These are phyloP conservation scores for Paraphoma chrysanthemicola DNA, from an alignment of 2,329 filamentous ascomycete species.

Conservation along the genomic window DNA sequence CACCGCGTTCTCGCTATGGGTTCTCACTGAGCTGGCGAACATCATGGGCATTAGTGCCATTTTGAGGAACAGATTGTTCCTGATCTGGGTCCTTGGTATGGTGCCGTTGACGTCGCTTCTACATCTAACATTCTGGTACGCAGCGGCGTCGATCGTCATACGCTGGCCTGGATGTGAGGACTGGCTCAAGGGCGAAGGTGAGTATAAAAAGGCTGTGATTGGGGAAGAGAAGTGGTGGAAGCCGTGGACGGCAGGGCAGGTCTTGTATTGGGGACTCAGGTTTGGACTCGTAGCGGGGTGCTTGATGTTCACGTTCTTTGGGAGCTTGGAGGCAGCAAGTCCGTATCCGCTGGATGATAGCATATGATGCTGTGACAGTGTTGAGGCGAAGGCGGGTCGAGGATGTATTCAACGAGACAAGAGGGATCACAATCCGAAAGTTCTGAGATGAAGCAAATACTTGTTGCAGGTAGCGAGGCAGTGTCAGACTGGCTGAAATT, in stretches of 20 bases:
- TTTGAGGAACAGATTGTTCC: constrained; percentile 24
- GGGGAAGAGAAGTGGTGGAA: constrained; percentile 4
- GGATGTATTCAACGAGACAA: background rate
- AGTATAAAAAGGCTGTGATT: background rate
- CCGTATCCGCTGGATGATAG: constrained; percentile 9
- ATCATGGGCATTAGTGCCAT: constrained; percentile 27
- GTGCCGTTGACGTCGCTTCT: constrained; percentile 22
- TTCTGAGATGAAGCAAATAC: background rate
- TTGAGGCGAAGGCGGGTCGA: no score
- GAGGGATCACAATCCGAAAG: no score
- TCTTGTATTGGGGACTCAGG: constrained; percentile 16
- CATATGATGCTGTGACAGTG: background rate
- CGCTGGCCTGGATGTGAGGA: background rate
- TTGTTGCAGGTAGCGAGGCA: background rate
- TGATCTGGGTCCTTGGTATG: constrained; percentile 25
- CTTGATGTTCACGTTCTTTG: constrained; percentile 21
- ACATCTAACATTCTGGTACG: constrained; percentile 25
- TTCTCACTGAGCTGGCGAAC: constrained; percentile 16
- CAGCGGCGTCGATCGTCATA: constrained; percentile 10
- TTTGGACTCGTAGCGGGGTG: constrained; percentile 14
- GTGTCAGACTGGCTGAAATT: background rate
- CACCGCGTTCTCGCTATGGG: constrained; percentile 19
- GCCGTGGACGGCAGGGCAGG: constrained; percentile 7
- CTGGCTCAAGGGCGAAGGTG: constrained; percentile 13
- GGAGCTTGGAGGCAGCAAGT: constrained; percentile 23